phyloP scores from a whole-genome alignment of 1,284 basidiomycete genomes.

The Coniophora puteana region DNA sequence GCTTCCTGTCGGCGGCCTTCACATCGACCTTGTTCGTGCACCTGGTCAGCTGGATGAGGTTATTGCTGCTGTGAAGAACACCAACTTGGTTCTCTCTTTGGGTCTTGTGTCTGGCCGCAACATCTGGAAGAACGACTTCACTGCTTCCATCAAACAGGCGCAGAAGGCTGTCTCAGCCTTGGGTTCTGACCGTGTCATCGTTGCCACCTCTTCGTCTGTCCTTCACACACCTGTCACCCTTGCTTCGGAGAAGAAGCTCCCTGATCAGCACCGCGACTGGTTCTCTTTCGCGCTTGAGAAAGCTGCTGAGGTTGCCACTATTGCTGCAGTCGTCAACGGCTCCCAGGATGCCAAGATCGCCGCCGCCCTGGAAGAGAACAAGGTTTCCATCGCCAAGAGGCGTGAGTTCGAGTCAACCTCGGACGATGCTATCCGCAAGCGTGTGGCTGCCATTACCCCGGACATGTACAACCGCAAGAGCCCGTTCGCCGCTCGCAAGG shows the following conservation, averaged over 20 bases:
- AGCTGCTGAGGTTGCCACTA: conserved; percentile 85
- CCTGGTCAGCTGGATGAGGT: conserved; percentile 88
- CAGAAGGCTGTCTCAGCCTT: conserved; percentile 85
- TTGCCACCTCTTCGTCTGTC: conserved; percentile 96
- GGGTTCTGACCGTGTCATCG: conserved; percentile 85
- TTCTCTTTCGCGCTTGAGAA: conserved; percentile 99
- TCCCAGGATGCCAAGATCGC: conserved; percentile 74
- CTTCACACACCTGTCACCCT: conserved; percentile 98
- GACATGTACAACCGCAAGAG: conserved; percentile 90
- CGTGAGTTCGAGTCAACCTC: conserved; percentile 96
- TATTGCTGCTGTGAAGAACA: conserved; percentile 80
- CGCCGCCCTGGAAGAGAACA: conserved; percentile 84
- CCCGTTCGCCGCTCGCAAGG: conserved; percentile 85
- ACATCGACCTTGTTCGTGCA: conserved; percentile 96
- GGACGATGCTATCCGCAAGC: conserved; percentile 94
- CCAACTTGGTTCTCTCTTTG: conserved; percentile 83
- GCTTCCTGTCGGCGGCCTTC: conserved; percentile 92
- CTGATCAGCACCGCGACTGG: conserved; percentile 92
- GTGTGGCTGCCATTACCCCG: conserved; percentile 88
- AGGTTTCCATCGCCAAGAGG: conserved; percentile 88
- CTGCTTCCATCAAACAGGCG: conserved; percentile 77
- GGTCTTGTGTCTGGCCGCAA: conserved; percentile 98
- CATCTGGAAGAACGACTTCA: conserved; percentile 99
- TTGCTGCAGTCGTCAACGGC: conserved; percentile 80
- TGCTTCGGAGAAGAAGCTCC: conserved; percentile 91